Evolutionary conservation across 2,329 filamentous ascomycete genomes (phyloP).

Genomic region (Fusarium sp.): DNA sequence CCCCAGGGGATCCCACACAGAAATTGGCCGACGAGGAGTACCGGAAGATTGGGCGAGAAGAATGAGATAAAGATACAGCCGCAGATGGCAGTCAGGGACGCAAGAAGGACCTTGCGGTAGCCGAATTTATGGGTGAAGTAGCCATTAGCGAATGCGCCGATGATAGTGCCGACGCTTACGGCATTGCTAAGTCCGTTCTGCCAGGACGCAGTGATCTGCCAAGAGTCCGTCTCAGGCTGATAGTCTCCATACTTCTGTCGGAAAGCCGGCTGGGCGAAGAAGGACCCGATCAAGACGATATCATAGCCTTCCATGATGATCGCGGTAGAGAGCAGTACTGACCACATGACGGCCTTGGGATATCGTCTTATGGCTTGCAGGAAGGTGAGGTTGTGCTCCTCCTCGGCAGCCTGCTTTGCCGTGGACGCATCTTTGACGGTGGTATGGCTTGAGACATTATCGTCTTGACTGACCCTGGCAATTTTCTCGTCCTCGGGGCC

Average conservation of each 20-base stretch:
- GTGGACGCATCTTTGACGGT: slow-evolving; percentile 29
- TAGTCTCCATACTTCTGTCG: slow-evolving; percentile 45
- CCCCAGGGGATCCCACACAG: slow-evolving; percentile 63
- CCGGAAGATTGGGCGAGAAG: slow-evolving; percentile 55
- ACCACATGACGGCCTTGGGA: slow-evolving; percentile 38
- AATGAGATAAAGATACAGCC: slow-evolving; percentile 54
- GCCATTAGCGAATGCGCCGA: slow-evolving; percentile 47
- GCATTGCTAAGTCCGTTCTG: slow-evolving; percentile 31
- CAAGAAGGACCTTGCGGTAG: slow-evolving; percentile 65
- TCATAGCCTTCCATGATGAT: slow-evolving; percentile 58
- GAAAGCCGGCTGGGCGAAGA: slow-evolving; percentile 54
- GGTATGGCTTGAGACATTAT: slow-evolving; percentile 13
- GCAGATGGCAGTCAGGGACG: slow-evolving; percentile 47
- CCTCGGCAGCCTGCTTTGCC: slow-evolving; percentile 37
- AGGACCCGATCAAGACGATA: slow-evolving; percentile 50
- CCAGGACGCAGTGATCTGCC: slow-evolving; percentile 34
- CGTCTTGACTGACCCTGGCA: slow-evolving; percentile 37
- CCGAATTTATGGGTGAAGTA: slow-evolving; percentile 42
- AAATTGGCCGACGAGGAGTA: slow-evolving; percentile 63
- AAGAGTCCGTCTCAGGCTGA: slow-evolving; percentile 13
- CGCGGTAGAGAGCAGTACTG: slow-evolving; percentile 48
- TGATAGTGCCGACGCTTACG: slow-evolving; percentile 32
- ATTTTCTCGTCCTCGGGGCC: slow-evolving; percentile 28
- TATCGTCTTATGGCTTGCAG: slow-evolving; percentile 34
- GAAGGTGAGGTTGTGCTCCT: slow-evolving; percentile 35